Evolutionary conservation across 2,329 filamentous ascomycete genomes (phyloP), one percentile per base, ranked within the genome.

Genomic region (Alternaria infectoria): DNA sequence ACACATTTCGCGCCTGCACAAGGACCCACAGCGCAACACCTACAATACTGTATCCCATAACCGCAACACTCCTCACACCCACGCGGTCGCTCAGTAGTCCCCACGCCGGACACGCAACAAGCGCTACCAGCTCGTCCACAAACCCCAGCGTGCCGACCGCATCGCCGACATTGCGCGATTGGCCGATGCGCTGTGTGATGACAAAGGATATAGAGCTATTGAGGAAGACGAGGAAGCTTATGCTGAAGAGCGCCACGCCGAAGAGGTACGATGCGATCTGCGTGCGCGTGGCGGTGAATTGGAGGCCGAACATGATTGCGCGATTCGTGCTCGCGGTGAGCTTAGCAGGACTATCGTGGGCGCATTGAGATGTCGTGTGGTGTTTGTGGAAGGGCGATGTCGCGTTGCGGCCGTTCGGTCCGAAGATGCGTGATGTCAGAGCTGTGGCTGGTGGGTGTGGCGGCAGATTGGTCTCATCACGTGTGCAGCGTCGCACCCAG

Each of bases 151-250:
- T 96, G 58, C 93, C 93, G 64, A 95, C 92, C 54, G 93, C 88
- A 80, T 93, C 88, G 68, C 93, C 93, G 9, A 96, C 91, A 70
- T 86, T 85, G 66, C 89, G 81, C 75, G 91, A 90, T 72, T 91
- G 86, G 64, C 91, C 91, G 70, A 96, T 89, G 65, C 93, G 86
- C 79, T 95, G 91, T 64, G 92, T 95, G 64, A 96, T 89, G 62
- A 96, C 91, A 81, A 96, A 96, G 59, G 91, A 93, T 63, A 96
- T 86, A 76, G 89, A 90, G 82, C 89, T 91, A 83, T 96, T 96
- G 66, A 96, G 87, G 81, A 96, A 96, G 74, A 96, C 93, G 69
- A 96, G 90, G 82, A 96, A 96, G 58, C 91, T 91, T 75, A 96
- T 96, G 80, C 90, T 93, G 84, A 95, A 95, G 71, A 96, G 88